phyloP scores from a whole-genome alignment of 2,329 filamentous ascomycete genomes.

The Neophaeococcomyces aloes region DNA sequence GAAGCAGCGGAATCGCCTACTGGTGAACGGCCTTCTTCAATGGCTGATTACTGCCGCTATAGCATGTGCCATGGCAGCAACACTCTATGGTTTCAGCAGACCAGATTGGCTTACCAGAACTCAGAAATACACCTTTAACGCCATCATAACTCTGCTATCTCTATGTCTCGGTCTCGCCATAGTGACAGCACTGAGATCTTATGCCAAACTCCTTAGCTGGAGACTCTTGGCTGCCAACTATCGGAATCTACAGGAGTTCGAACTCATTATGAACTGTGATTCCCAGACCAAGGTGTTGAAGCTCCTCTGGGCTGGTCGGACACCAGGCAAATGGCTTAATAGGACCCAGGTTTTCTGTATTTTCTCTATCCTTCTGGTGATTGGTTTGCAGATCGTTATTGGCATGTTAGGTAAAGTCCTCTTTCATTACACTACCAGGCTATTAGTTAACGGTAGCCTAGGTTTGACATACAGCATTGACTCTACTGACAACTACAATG shows the following conservation, averaged over 20 bases:
- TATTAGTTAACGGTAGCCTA: constrained; percentile 17
- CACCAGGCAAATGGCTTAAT: constrained; percentile 13
- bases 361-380: constrained; percentile 15
- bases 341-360: constrained; percentile 17
- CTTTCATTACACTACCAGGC: too few species aligned
- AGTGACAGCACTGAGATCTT: constrained; percentile 15
- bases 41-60: constrained; percentile 14
- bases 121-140: constrained; percentile 21
- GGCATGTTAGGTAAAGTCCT: constrained; percentile 2
- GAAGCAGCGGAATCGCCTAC: constrained; percentile 16
- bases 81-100: constrained; percentile 15
- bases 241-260: constrained; percentile 18
- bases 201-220: constrained; percentile 20
- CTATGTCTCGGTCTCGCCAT: constrained; percentile 18
- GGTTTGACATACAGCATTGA: constrained; percentile 20
- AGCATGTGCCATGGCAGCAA: not conserved
- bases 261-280: constrained; percentile 20
- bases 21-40: constrained; percentile 13
- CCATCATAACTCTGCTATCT: constrained; percentile 17
- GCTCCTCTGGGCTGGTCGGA: constrained; percentile 13
- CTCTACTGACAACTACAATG: constrained; percentile 7
- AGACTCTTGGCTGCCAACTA: constrained; percentile 19
- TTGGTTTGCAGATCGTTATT: constrained; percentile 16
- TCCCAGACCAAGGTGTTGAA: constrained; percentile 17
- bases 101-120: constrained; percentile 11